Evolutionary conservation across 2,329 filamentous ascomycete species (phyloP).

Genomic region (Alternaria tenuissima): DNA sequence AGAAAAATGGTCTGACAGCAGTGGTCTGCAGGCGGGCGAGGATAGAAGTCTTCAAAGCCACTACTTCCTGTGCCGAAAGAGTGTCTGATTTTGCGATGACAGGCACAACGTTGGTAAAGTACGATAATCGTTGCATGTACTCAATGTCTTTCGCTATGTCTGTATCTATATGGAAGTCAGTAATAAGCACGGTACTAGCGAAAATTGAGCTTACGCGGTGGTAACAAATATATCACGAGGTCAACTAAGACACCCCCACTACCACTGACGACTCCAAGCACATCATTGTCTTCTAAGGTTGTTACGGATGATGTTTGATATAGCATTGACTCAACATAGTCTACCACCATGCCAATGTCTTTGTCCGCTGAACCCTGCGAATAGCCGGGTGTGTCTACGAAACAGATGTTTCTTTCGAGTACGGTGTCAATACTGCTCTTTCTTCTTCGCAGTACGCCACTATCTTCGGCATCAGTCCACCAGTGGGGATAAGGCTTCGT

Average conservation of each 20-base stretch:
- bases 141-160: constrained; percentile 69
- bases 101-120: constrained; percentile 84
- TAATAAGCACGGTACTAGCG: background rate
- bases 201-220: constrained; percentile 63
- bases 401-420: constrained; percentile 90
- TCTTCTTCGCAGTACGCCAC: constrained; percentile 64
- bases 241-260: constrained; percentile 86
- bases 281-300: constrained; percentile 73
- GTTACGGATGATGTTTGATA: constrained; percentile 68
- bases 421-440: constrained; percentile 77
- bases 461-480: constrained; percentile 83
- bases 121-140: constrained; percentile 73
- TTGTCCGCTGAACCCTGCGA: constrained; percentile 52
- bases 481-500: constrained; percentile 78
- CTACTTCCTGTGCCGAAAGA: constrained; percentile 66
- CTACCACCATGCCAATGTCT: constrained; percentile 54
- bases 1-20: constrained; percentile 72
- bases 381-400: constrained; percentile 83
- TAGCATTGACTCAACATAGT: constrained; percentile 77
- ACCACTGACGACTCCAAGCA: constrained; percentile 79
- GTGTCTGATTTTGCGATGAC: constrained; percentile 80
- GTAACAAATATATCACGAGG: constrained; percentile 83
- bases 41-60: constrained; percentile 67
- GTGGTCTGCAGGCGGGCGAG: constrained; percentile 64
- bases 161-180: constrained; percentile 40